Conservation (phyloP, 306 rosid species). For the Styphnolobium japonicum region DNA sequence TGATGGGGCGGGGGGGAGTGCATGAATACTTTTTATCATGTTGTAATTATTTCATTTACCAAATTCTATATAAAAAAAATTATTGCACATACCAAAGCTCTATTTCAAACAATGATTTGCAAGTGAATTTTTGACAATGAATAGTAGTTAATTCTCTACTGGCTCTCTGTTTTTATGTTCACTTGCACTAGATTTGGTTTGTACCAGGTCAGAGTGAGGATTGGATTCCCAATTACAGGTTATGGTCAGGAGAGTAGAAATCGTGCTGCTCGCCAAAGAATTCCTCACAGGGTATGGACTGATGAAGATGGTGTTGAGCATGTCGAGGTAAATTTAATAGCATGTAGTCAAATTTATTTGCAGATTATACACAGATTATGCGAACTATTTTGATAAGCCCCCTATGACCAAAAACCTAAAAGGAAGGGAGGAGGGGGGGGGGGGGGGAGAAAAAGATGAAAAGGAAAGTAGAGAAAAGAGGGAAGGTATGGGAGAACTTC, state of each 20-base stretch:
- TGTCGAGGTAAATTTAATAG: conserved; percentile 63
- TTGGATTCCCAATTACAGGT: conserved; percentile 96
- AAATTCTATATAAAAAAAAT: background rate
- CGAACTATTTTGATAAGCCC: background rate
- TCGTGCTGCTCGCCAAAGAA: conserved; percentile 99
- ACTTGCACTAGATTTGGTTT: conserved; percentile 2
- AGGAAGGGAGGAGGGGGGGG: background rate
- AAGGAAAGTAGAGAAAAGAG: background rate
- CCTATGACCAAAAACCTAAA: background rate
- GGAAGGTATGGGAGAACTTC: background rate
- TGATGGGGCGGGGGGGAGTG: background rate
- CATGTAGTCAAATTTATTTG: conserved; percentile 6
- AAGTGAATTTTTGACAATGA: background rate
- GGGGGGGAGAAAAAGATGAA: background rate
- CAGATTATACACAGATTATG: background rate
- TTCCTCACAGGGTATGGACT: conserved; percentile 78
- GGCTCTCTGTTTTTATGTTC: background rate
- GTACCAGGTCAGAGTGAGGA: conserved; percentile 76
- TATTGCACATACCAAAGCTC: background rate
- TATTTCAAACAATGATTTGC: background rate
- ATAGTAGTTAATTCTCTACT: background rate
- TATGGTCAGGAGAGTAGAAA: conserved; percentile 98
- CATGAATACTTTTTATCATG: background rate
- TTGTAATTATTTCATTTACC: background rate
- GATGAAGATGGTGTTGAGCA: conserved; percentile 93